Percentiles rank a stretch among this genome's conserved stretches.
phyloP scores from a whole-genome alignment of 345 rosid genomes.

The Acer saccharum region DNA sequence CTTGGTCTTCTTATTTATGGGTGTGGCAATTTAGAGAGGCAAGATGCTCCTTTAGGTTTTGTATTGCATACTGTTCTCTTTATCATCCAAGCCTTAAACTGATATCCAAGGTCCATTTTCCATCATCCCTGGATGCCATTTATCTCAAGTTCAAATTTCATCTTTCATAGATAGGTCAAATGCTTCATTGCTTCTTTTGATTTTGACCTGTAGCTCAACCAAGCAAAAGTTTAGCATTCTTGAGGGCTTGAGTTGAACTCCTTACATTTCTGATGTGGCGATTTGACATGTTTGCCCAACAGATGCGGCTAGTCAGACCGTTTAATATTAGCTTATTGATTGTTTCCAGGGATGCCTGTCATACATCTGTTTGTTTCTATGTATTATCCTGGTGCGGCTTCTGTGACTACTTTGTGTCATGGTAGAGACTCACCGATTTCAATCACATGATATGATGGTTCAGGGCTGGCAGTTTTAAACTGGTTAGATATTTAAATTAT shows the following conservation, averaged over 20 bases:
- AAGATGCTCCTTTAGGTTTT: not conserved
- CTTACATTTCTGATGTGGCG: not conserved
- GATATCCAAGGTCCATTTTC: not conserved
- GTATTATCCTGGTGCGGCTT: not conserved
- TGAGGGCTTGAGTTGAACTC: not conserved
- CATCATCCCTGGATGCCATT: not conserved
- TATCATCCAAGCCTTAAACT: not conserved
- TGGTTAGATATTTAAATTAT: constrained; percentile 7
- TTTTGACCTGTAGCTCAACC: not conserved
- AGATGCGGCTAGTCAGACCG: constrained; percentile 5
- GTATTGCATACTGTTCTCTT: not conserved
- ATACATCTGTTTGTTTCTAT: not conserved
- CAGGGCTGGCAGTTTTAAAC: constrained; percentile 3
- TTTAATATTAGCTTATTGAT: not conserved
- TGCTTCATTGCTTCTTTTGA: not conserved
- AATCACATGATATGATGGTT: constrained; percentile 9
- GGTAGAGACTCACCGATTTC: not conserved
- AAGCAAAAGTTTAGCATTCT: not conserved
- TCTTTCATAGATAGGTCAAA: not conserved
- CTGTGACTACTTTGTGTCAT: not conserved
- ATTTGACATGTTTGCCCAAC: constrained; percentile 13
- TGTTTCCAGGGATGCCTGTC: not conserved
- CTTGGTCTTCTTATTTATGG: not conserved
- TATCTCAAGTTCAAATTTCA: not conserved
- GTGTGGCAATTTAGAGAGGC: not conserved